Percentiles rank a stretch among this genome's conserved stretches.
Conservation (phyloP, 1,284 basidiomycete species). For the Veloporphyrellus conicus region DNA sequence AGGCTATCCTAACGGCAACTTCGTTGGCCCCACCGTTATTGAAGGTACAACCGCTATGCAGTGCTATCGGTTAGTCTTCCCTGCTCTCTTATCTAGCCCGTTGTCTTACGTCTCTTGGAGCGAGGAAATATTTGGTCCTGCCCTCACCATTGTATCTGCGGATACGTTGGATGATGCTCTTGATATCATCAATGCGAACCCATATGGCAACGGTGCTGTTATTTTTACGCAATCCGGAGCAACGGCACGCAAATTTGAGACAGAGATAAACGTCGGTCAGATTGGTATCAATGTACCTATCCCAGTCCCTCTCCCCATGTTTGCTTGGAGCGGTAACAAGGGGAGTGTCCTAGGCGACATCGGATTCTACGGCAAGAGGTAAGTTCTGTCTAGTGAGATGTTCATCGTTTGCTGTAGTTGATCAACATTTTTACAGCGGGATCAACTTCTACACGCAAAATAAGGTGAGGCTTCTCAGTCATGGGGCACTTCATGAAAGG, state of each 20-base stretch:
- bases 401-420: not conserved
- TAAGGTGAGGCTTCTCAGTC: slow-evolving; percentile 47
- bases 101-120: slow-evolving; percentile 37
- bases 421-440: slow-evolving; percentile 45
- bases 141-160: slow-evolving; percentile 74
- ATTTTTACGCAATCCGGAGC: slow-evolving; percentile 98
- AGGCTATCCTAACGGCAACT: slow-evolving; percentile 88
- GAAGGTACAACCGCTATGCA: slow-evolving; percentile 81
- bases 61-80: slow-evolving; percentile 71
- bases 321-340: slow-evolving; percentile 90
- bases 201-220: slow-evolving; percentile 91
- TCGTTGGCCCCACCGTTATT: slow-evolving; percentile 90
- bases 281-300: slow-evolving; percentile 93
- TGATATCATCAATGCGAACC: slow-evolving; percentile 84
- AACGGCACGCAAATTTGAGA: slow-evolving; percentile 91
- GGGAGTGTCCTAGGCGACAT: slow-evolving; percentile 85
- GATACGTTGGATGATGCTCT: slow-evolving; percentile 91
- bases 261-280: slow-evolving; percentile 82
- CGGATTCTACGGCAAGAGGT: slow-evolving; percentile 86
- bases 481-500: not conserved
- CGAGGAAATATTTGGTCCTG: slow-evolving; percentile 95
- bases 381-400: slow-evolving; percentile 5
- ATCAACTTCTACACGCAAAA: slow-evolving; percentile 91
- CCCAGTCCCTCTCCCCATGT: slow-evolving; percentile 88
- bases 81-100: not conserved